phyloP scores from a whole-genome alignment of 192 early-diverging fungal species.

The Podila minutissima region DNA sequence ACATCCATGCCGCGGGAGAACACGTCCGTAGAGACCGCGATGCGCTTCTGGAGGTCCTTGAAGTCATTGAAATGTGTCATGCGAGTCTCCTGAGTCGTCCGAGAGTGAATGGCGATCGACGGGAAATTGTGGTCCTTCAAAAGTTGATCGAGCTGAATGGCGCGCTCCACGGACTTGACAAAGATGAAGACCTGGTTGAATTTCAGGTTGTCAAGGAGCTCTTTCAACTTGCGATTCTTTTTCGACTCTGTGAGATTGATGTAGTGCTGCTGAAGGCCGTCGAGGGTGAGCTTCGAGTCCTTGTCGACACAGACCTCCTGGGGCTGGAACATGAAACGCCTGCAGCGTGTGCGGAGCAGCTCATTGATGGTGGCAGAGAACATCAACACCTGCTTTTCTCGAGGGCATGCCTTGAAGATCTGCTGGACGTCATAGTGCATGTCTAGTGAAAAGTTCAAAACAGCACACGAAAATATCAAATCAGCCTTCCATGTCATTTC shows the following conservation, averaged over 20 bases:
- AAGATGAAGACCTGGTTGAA: constrained; percentile 63
- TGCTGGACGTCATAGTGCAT: constrained; percentile 98
- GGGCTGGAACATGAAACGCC: constrained; percentile 97
- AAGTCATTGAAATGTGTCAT: constrained; percentile 92
- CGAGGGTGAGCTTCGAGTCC: constrained; percentile 96
- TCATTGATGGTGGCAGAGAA: constrained; percentile 95
- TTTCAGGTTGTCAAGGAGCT: constrained; percentile 90
- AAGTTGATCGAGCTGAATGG: constrained; percentile 73
- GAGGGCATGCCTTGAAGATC: constrained; percentile 93
- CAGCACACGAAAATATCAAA: too few species aligned
- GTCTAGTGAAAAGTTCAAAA: constrained; percentile 61
- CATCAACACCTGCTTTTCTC: constrained; percentile 99
- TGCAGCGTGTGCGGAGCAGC: constrained; percentile 92
- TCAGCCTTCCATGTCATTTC: not conserved
- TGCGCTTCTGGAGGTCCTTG: constrained; percentile 94
- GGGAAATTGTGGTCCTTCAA: constrained; percentile 92
- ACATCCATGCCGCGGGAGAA: constrained; percentile 99
- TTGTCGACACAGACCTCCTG: constrained; percentile 98
- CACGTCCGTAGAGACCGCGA: constrained; percentile 97
- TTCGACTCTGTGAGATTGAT: constrained; percentile 82
- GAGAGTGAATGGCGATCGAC: constrained; percentile 90
- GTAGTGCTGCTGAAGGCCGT: constrained; percentile 96
- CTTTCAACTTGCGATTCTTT: constrained; percentile 95
- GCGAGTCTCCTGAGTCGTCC: constrained; percentile 90
- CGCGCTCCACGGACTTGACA: too few species aligned